Percentiles rank a stretch among this genome's conserved stretches.
phyloP scores from a whole-genome alignment of 257 asterid genomes.

The Echites panduratus region DNA sequence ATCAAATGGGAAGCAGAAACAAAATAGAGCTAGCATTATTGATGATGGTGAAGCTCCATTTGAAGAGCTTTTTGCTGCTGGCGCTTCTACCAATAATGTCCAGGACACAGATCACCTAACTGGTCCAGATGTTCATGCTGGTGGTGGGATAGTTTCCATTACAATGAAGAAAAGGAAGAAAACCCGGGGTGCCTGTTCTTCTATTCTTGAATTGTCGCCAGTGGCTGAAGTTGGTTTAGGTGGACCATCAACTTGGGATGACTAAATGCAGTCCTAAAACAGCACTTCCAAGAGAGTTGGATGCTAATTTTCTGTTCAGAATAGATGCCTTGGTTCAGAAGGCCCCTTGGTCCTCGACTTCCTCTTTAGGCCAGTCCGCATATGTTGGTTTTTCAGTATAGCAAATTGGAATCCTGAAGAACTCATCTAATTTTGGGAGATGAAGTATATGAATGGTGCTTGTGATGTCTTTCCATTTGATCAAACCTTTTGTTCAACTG shows the following conservation, averaged over 20 bases:
- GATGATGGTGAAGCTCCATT: constrained; percentile 68
- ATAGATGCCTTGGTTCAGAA: not conserved
- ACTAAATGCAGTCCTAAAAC: not conserved
- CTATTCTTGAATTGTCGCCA: constrained; percentile 33
- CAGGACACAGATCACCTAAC: constrained; percentile 19
- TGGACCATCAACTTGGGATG: constrained; percentile 81
- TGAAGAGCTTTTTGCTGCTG: constrained; percentile 36
- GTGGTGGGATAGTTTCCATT: constrained; percentile 30
- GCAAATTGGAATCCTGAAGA: not conserved
- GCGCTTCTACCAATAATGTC: constrained; percentile 5
- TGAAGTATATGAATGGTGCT: not conserved
- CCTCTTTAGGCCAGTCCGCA: not conserved
- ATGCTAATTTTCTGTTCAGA: not conserved
- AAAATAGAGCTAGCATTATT: constrained; percentile 25
- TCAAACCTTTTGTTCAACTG: not conserved
- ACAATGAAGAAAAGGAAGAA: constrained; percentile 38
- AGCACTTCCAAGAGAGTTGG: not conserved
- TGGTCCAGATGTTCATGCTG: constrained; percentile 24
- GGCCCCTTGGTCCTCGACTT: not conserved
- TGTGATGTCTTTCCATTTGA: not conserved
- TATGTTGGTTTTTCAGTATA: not conserved
- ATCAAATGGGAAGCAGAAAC: constrained; percentile 29
- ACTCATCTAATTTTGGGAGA: not conserved
- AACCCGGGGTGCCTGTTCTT: constrained; percentile 26
- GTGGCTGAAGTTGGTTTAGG: constrained; percentile 67